Evolutionary conservation across 371 early-diverging fungal species (phyloP).

Genomic region (Edhazardia aedis): DNA sequence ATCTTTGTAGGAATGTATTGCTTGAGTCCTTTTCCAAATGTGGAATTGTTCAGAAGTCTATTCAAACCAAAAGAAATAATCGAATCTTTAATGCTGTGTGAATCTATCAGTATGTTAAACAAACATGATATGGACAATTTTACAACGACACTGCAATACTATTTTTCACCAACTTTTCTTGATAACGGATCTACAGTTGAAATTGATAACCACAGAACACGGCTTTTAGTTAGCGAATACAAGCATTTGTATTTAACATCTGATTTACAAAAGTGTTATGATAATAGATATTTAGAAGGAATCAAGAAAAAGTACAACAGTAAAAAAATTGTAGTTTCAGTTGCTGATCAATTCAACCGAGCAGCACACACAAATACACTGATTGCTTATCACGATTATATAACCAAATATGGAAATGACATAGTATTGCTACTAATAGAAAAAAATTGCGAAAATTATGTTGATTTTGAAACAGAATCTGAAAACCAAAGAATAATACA

Average conservation of each 20-base stretch:
- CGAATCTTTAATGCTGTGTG: conserved; percentile 16
- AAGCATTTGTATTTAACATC: conserved; percentile 44
- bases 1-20: conserved; percentile 35
- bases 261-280: conserved; percentile 19
- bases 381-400: conserved; percentile 25
- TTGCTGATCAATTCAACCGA: not conserved
- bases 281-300: conserved; percentile 14
- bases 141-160: not conserved
- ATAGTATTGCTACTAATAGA: conserved; percentile 41
- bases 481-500: conserved; percentile 20
- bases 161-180: not conserved
- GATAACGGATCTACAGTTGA: not conserved
- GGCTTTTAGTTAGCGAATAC: conserved; percentile 15
- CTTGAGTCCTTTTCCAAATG: conserved; percentile 39
- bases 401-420: conserved; percentile 23
- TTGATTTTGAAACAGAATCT: conserved; percentile 29
- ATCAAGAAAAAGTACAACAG: conserved; percentile 11
- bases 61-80: conserved; percentile 24
- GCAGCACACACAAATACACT: conserved; percentile 12
- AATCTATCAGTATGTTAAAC: conserved; percentile 26
- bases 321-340: not conserved
- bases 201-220: not conserved
- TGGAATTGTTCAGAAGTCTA: conserved; percentile 19
- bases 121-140: conserved; percentile 3
- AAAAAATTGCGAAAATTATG: conserved; percentile 28